Evolutionary conservation across 1,284 basidiomycete species (phyloP).

Genomic region (Sporisorium scitamineum): DNA sequence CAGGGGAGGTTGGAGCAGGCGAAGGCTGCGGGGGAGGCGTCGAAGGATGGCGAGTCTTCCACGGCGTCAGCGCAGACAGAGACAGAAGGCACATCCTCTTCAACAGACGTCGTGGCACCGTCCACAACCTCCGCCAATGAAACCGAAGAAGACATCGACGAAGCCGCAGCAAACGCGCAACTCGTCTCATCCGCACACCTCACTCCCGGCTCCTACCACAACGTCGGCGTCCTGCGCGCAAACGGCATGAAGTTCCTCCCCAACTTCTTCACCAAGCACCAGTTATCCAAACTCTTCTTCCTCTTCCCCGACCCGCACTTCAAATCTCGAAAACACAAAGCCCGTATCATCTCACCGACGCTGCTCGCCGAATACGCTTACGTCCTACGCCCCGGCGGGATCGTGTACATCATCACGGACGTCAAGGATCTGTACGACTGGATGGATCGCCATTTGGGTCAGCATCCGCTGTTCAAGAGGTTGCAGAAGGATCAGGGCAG

Average conservation of each 20-base stretch:
- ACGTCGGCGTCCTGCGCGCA: conserved; percentile 91
- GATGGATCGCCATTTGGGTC: conserved; percentile 89
- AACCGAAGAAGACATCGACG: conserved; percentile 65
- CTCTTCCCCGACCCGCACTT: conserved; percentile 99
- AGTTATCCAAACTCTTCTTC: conserved; percentile 87
- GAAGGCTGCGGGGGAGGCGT: not conserved
- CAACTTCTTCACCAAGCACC: conserved; percentile 93
- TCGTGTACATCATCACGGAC: conserved; percentile 98
- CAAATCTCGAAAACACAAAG: conserved; percentile 98
- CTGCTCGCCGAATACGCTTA: conserved; percentile 93
- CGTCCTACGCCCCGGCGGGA: conserved; percentile 87
- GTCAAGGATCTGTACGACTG: conserved; percentile 93
- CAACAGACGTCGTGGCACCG: not conserved
- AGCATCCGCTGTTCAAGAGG: conserved; percentile 86
- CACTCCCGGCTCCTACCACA: conserved; percentile 78
- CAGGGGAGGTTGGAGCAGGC: conserved; percentile 31
- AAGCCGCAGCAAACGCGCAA: conserved; percentile 29
- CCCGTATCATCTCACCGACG: conserved; percentile 91
- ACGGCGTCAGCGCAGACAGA: not conserved
- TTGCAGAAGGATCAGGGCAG: conserved; percentile 77
- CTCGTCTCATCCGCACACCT: conserved; percentile 32
- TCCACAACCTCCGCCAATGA: conserved; percentile 12
- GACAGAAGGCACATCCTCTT: not conserved
- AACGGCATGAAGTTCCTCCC: conserved; percentile 99
- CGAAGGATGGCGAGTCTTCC: not conserved